These are phyloP conservation scores for Schrenkiella parvula DNA, from an alignment of 345 rosid species.

Conservation along the genomic window DNA sequence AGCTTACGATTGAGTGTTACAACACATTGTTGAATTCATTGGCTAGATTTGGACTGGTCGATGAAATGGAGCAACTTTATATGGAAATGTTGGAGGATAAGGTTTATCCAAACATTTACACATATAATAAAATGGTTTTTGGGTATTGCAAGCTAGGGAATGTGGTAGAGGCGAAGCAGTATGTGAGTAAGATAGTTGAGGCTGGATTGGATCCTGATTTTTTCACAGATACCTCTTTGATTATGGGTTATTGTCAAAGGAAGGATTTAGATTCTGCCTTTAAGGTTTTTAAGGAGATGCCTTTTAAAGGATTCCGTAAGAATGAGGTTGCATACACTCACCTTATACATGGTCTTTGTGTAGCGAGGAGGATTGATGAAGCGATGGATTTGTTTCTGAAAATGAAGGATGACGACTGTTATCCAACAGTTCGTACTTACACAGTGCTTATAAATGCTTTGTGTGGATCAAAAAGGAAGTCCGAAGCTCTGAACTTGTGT, in stretches of 20 bases:
- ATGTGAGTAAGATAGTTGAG: conserved; percentile 56
- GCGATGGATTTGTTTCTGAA: conserved; percentile 53
- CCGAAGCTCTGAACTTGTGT: conserved; percentile 53
- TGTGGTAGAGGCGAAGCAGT: conserved; percentile 50
- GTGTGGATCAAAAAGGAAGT: conserved; percentile 46
- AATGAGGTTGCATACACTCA: conserved; percentile 73
- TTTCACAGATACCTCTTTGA: conserved; percentile 70
- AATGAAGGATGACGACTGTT: conserved; percentile 64
- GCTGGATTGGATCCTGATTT: conserved; percentile 60
- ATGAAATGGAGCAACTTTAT: conserved; percentile 59
- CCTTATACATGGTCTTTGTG: conserved; percentile 83
- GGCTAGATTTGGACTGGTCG: conserved; percentile 48
- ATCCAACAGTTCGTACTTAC: conserved; percentile 71
- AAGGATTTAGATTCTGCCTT: conserved; percentile 63
- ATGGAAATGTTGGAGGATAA: conserved; percentile 45
- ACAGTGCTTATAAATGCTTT: conserved; percentile 68
- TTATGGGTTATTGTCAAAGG: conserved; percentile 72
- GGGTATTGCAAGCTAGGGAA: conserved; percentile 67
- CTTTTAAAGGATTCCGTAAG: conserved; percentile 54
- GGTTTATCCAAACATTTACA: conserved; percentile 50
- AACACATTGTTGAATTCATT: conserved; percentile 58
- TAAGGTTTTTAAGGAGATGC: conserved; percentile 56
- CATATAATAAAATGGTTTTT: conserved; percentile 71
- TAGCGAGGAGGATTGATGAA: conserved; percentile 57
- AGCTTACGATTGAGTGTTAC: conserved; percentile 50